phyloP scores from a whole-genome alignment of 306 rosid species.

The Sindora glabra region DNA sequence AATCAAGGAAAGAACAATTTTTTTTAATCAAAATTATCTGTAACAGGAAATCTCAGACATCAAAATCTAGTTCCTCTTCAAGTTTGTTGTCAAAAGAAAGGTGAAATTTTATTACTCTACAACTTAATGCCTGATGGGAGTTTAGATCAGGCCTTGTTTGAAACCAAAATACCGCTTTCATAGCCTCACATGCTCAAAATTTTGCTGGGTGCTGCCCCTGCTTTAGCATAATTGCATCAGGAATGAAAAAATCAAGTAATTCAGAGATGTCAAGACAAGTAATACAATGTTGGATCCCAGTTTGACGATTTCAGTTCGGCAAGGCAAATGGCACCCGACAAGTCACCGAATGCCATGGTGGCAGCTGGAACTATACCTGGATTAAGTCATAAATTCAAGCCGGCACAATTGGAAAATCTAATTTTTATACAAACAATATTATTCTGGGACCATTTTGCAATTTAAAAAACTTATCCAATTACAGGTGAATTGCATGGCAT shows the following conservation, averaged over 20 bases:
- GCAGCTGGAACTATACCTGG: constrained; percentile 99
- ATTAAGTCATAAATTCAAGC: too few relatives aligned
- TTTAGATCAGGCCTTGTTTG: constrained; percentile 85
- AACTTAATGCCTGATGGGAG: constrained; percentile 97
- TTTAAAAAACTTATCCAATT: too few relatives aligned
- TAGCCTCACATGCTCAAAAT: constrained; percentile 74
- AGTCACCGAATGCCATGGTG: constrained; percentile 89
- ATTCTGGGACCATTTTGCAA: too few relatives aligned
- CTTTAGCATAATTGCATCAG: constrained; percentile 82
- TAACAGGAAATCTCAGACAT: constrained; percentile 85
- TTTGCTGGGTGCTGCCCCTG: constrained; percentile 81
- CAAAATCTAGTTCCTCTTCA: constrained; percentile 85
- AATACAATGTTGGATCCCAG: constrained; percentile 81
- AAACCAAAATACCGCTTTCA: constrained; percentile 64
- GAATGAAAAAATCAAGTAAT: constrained; percentile 95
- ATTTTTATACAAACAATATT: too few relatives aligned
- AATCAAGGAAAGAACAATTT: constrained; percentile 79
- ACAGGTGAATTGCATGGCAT: too few relatives aligned
- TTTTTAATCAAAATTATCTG: constrained; percentile 76
- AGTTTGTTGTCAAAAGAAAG: constrained; percentile 95
- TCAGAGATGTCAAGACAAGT: constrained; percentile 87
- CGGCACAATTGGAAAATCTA: too few relatives aligned
- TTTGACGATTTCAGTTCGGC: constrained; percentile 91
- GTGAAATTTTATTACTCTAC: constrained; percentile 77
- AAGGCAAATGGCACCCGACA: constrained; percentile 88